These are phyloP conservation scores for Penicillium sp. DNA, from an alignment of 2,329 filamentous ascomycete genomes.

Conservation along the genomic window DNA sequence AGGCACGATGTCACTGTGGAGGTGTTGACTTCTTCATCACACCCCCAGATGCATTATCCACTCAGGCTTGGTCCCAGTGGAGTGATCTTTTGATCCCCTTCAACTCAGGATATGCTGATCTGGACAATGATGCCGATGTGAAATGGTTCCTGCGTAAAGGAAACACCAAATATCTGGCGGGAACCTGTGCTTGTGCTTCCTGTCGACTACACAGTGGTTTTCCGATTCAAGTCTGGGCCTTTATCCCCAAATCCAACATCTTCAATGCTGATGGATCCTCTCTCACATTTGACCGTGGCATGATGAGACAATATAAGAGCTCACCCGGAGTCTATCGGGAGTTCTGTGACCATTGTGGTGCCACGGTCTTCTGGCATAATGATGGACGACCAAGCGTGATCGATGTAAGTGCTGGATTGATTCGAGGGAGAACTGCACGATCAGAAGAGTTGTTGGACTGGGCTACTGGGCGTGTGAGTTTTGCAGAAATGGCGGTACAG, in stretches of 20 bases:
- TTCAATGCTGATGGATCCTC: slow-evolving; percentile 47
- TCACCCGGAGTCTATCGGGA: slow-evolving; percentile 61
- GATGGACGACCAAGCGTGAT: slow-evolving; percentile 61
- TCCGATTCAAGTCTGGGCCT: slow-evolving; percentile 70
- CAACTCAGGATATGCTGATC: slow-evolving; percentile 39
- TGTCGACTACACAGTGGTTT: slow-evolving; percentile 68
- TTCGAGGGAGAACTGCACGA: slow-evolving; percentile 59
- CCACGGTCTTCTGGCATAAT: slow-evolving; percentile 68
- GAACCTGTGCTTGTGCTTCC: slow-evolving; percentile 66
- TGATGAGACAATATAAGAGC: slow-evolving; percentile 61
- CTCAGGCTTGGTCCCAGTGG: slow-evolving; percentile 55
- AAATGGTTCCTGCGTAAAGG: slow-evolving; percentile 66
- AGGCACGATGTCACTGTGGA: slow-evolving; percentile 61
- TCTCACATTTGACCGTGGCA: slow-evolving; percentile 48
- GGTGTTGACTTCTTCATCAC: slow-evolving; percentile 64
- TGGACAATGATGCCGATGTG: slow-evolving; percentile 54
- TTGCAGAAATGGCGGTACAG: slow-evolving; percentile 59
- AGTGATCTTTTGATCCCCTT: slow-evolving; percentile 62
- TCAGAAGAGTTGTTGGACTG: slow-evolving; percentile 68
- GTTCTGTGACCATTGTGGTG: slow-evolving; percentile 68
- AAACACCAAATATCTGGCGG: slow-evolving; percentile 62
- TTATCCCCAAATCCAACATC: slow-evolving; percentile 67
- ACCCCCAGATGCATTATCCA: slow-evolving; percentile 58
- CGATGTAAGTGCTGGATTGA: slow-evolving; percentile 68
- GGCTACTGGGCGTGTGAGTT: slow-evolving; percentile 65